These are phyloP conservation scores for Penicillium verhagenii DNA, from an alignment of 495 filamentous ascomycete species.

Conservation along the genomic window DNA sequence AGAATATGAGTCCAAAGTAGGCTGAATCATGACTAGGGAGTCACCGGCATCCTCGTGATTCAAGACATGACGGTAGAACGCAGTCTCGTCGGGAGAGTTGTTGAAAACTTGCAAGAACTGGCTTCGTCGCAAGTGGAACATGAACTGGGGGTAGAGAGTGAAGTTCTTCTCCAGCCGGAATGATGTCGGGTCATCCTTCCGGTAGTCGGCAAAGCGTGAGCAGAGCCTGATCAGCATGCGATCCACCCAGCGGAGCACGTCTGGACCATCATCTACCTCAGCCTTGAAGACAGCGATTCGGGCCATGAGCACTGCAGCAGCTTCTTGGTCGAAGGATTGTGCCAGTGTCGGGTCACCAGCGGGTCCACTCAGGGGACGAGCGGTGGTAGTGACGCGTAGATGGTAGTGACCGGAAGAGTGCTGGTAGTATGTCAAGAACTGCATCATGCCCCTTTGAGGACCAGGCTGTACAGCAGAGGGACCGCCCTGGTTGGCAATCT, in stretches of 20 bases:
- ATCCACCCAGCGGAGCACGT: slow-evolving; percentile 98
- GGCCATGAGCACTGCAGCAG: slow-evolving; percentile 96
- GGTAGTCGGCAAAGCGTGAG: slow-evolving; percentile 95
- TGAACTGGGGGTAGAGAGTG: slow-evolving; percentile 98
- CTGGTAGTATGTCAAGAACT: slow-evolving; percentile 99
- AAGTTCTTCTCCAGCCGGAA: slow-evolving; percentile 99
- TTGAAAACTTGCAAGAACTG: slow-evolving; percentile 99
- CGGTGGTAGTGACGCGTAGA: slow-evolving; percentile 90
- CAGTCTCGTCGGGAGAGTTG: slow-evolving; percentile 98
- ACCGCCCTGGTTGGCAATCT: slow-evolving; percentile 92
- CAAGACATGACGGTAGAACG: slow-evolving; percentile 95
- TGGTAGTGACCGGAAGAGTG: slow-evolving; percentile 96
- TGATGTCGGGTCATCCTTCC: slow-evolving; percentile 96
- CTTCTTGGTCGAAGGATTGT: slow-evolving; percentile 98
- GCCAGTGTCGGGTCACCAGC: slow-evolving; percentile 96
- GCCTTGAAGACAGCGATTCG: slow-evolving; percentile 98
- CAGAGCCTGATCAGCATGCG: slow-evolving; percentile 97
- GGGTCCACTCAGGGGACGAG: slow-evolving; percentile 87
- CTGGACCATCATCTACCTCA: slow-evolving; percentile 98
- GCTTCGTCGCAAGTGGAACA: slow-evolving; percentile 96
- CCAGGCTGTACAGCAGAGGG: slow-evolving; percentile 82
- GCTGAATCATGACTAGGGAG: slow-evolving; percentile 98
- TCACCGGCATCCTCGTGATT: slow-evolving; percentile 98
- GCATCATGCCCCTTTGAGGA: slow-evolving; percentile 92
- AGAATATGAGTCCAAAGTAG: slow-evolving; percentile 95